Evolutionary conservation across 1,139 yeast species (phyloP), one percentile per base, ranked within the genome.

Genomic region (Meyerozyma athensensis): DNA sequence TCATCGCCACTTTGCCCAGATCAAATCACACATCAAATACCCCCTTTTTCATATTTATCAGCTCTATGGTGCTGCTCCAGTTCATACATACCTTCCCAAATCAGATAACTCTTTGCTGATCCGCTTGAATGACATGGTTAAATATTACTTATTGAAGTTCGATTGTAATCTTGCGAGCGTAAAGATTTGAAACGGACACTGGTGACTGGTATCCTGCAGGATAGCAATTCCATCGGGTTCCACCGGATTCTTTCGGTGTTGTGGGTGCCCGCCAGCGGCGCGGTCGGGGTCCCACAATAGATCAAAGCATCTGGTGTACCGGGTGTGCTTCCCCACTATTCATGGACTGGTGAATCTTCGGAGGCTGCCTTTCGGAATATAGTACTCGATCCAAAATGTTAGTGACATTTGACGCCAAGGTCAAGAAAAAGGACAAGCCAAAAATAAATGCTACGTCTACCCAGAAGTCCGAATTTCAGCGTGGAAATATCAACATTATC

Each of bases 51-150:
- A n/a, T n/a, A n/a, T n/a, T n/a, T n/a, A n/a, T n/a, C n/a, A n/a
- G n/a, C n/a, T n/a, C n/a, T n/a, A n/a, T n/a, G n/a, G n/a, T n/a
- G n/a, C n/a, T n/a, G n/a, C n/a, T n/a, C n/a, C n/a, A n/a, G n/a
- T n/a, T n/a, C n/a, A 41, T 47, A 81, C 92, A 67, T 77, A 83
- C 92, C 86, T 82, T 63, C 96, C 96, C 60, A 90, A 77, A 68
- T 90, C 97, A 54, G 85, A 83, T 58, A 90, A 78, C 71, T 90
- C 97, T 72, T 90, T 90, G 72, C 86, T 86, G 59, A 90, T 89
- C 79, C 97, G 90, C 71, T 90, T 90, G 58, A 81, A 77, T 55
- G 96, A 89, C 95, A 86, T 86, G 57, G 39, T 45, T 34, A 23
- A 17, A 30, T 28, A 31, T 36, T 34, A 33, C 33, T 36, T 34